Evolutionary conservation across 2,329 filamentous ascomycete genomes (phyloP), one percentile per base, ranked within the genome.

Genomic region (Ophiocordyceps camponoti-leonardi): DNA sequence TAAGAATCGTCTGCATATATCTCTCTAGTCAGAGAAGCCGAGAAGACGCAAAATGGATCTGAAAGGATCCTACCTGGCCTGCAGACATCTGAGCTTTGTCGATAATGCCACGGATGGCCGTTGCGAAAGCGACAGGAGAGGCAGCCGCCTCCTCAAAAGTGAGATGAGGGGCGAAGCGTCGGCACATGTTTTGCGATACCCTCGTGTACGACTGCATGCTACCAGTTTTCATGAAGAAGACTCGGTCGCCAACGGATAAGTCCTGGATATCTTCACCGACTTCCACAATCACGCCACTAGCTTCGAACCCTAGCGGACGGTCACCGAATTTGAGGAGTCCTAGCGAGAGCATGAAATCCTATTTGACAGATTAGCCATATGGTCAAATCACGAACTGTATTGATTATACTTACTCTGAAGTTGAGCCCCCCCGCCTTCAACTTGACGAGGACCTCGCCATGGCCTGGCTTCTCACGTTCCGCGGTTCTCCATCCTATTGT

Each of bases 171-270:
- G 63, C 61, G 5, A 69, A 61, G 6, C 54, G 53, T 35, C 49
- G 53, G 0, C 54, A 52, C 14, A 37, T 45, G 10, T 49, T 23
- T 50, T 50, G 16, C 52, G 48, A 23, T 52, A 55, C 19, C 20
- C 31, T 10, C 14, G 20, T 35, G 44, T 47, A 55, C 6, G 55
- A n/a, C n/a, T n/a, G n/a, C n/a, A n/a, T n/a, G n/a, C n/a, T n/a
- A n/a, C n/a, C n/a, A n/a, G n/a, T n/a, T n/a, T n/a, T n/a, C n/a
- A n/a, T 19, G 45, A 56, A 53, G 20, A 56, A 55, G 8, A 66
- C 64, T 1, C 59, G 56, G 42, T 67, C 62, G 11, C 65, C 65
- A 0, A 53, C 30, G 1, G 46, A 43, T 11, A 64, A 50, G 2
- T 43, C 18, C 2, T 46, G 35, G 3, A 51, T 49, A 13, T 6